Base-by-base conservation (phyloP, 2,329 filamentous ascomycete genomes). In the Lecanicillium sp. region DNA sequence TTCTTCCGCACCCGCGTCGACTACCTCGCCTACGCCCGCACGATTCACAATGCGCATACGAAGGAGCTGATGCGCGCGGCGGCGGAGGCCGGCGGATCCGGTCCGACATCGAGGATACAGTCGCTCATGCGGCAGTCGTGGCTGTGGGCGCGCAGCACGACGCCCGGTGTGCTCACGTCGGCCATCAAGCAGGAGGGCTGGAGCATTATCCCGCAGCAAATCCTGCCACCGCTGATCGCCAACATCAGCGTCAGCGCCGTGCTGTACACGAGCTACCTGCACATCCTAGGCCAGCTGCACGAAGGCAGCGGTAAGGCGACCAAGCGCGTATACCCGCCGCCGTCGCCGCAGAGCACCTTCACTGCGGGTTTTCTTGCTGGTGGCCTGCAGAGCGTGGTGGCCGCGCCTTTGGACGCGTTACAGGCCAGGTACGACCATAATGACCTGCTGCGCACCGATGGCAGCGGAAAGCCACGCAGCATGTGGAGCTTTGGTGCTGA, bases 1-100 rank as follows among this genome's bases (percentile, higher is more conserved):
- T 96, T 96, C 63, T 95, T 96, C 68, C 81, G 88, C 52, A 90
- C 87, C 1, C 75, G 90, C 50, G 89, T 96, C 54, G 90, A 96
- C 71, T 95, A 90, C 56, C 72, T 81, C 15, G 77, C 77, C 2
- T 81, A 79, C 52, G 78, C 77, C 3, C 70, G 78, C 23, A 71
- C 63, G 14, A 60, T 80, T 3, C 75, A 79, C 52, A 65, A 76
- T 53, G 67, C 72, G 29, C 71, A 73, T 50, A 65, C 63, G 2
- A 58, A 66, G 43, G 49, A 62, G 19, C 56, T 73, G 36, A 56
- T 64, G 37, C 61, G 61, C 50, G 67, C 63, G 3, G 12, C 8
- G 9, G 66, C 65, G 20, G 64, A 63, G 6, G 62, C 62, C 3
- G 61, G 55, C 14, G 65, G n/a, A n/a, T n/a, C 70, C 46, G 52